These are phyloP conservation scores for Alternaria brassicae DNA, from an alignment of 2,329 filamentous ascomycete species.

Conservation along the genomic window DNA sequence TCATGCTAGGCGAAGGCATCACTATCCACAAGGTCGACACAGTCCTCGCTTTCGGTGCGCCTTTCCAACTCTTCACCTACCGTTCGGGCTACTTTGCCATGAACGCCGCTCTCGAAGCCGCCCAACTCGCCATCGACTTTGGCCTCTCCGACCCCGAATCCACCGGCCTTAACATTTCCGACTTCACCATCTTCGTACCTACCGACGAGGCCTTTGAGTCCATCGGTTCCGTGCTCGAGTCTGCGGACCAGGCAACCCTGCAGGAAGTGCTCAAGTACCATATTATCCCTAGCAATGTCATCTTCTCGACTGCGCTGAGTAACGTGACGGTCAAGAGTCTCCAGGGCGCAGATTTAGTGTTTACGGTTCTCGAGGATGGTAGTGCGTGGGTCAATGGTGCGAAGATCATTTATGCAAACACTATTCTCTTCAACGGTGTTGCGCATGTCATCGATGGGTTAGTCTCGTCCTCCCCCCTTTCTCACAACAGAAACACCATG, in stretches of 20 bases:
- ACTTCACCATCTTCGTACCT: slow-evolving; percentile 82
- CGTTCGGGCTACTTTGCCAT: slow-evolving; percentile 35
- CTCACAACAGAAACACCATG: not conserved
- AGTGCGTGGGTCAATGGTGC: slow-evolving; percentile 37
- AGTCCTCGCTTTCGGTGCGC: slow-evolving; percentile 35
- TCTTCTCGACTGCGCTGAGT: slow-evolving; percentile 35
- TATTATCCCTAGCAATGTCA: slow-evolving; percentile 36
- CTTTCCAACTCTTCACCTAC: slow-evolving; percentile 37
- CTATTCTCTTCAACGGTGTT: slow-evolving; percentile 36
- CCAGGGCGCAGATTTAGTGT: slow-evolving; percentile 30
- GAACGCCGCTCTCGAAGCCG: slow-evolving; percentile 22
- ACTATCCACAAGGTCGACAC: slow-evolving; percentile 39
- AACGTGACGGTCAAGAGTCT: slow-evolving; percentile 34
- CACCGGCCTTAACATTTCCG: slow-evolving; percentile 52
- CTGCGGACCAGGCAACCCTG: slow-evolving; percentile 27
- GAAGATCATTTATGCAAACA: slow-evolving; percentile 31
- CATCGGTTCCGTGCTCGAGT: slow-evolving; percentile 47
- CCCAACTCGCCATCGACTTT: slow-evolving; percentile 31
- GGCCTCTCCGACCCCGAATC: slow-evolving; percentile 22
- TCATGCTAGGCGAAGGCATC: slow-evolving; percentile 35
- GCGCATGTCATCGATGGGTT: slow-evolving; percentile 38
- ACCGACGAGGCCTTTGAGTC: slow-evolving; percentile 75
- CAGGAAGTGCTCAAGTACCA: slow-evolving; percentile 37
- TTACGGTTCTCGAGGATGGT: slow-evolving; percentile 35
- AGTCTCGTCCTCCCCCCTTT: not conserved